Evolutionary conservation across 139 green algal genomes (phyloP), one percentile per base, ranked within the genome.

Genomic region (Chlamydomonas sp.): DNA sequence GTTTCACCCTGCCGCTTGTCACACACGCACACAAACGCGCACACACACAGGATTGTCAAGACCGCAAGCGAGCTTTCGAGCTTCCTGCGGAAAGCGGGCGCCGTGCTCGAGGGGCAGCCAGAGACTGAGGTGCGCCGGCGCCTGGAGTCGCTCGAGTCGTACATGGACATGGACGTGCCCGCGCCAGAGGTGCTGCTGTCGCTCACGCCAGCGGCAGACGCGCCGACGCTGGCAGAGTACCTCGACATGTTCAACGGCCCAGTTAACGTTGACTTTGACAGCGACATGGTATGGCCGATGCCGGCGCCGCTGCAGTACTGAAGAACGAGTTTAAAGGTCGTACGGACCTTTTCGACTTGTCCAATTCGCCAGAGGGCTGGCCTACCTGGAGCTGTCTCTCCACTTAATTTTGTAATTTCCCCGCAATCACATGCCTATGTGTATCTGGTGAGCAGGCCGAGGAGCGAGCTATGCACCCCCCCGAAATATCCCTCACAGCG

Each of bases 221-320:
- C 77, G 13, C 77, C 77, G 30, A 77, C 72, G 0, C 5, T 83
- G 29, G 34, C 66, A 35, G 77, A 83, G 65, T 83, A 75, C 37
- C 59, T 83, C 50, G 77, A 83, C 37, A 76, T 83, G 20, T 83
- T 83, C 38, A 65, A 76, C 64, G 36, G 63, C 28, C 77, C 77
- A 2, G 34, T 83, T 64, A 79, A 71, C 39, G 73, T 83, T 49
- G 73, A 79, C 61, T 61, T 79, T 60, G 73, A 75, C 60, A 70
- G 47, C 35, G 73, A 65, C 20, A 35, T 33, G 16, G 74, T 79
- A 34, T 79, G 74, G 74, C 74, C 74, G 31, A 66, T 66, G 59
- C 59, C 59, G 13, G 33, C 8, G 8, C 59, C 59, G 8, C 33
- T 66, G 59, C 39, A 66, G 29, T 66, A 48, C 26, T 66, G n/a